phyloP scores from a whole-genome alignment of 2,329 filamentous ascomycete species.

The Alternaria atra region DNA sequence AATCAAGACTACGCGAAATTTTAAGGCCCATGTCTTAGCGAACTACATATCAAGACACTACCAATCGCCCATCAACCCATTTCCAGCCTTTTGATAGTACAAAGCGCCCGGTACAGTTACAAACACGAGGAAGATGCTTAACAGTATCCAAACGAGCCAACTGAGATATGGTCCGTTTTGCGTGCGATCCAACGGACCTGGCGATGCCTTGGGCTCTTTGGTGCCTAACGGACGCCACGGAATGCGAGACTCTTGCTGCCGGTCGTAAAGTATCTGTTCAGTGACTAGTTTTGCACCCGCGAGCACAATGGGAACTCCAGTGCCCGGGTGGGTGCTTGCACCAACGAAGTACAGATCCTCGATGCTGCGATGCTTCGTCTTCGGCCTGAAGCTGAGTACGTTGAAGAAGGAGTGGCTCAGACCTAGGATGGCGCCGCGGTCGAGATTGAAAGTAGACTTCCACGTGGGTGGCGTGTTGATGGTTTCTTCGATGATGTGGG shows the following conservation, averaged over 20 bases:
- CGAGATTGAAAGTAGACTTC: conserved; percentile 75
- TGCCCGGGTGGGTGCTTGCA: conserved; percentile 78
- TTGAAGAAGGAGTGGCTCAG: conserved; percentile 79
- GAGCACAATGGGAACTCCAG: conserved; percentile 76
- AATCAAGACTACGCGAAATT: background rate
- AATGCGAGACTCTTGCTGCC: conserved; percentile 32
- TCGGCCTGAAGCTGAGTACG: conserved; percentile 71
- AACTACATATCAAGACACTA: background rate
- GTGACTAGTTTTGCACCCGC: conserved; percentile 72
- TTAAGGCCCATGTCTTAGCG: background rate
- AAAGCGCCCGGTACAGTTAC: background rate
- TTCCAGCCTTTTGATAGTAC: background rate
- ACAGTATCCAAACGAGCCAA: conserved; percentile 29
- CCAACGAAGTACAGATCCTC: conserved; percentile 73
- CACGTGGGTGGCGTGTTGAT: conserved; percentile 73
- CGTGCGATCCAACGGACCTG: conserved; percentile 27
- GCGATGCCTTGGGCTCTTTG: conserved; percentile 1
- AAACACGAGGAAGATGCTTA: conserved; percentile 17
- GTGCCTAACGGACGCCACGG: conserved; percentile 49
- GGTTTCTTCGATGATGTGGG: conserved; percentile 66
- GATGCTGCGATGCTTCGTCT: conserved; percentile 63
- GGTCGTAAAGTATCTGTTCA: conserved; percentile 60
- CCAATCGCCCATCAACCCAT: conserved; percentile 8
- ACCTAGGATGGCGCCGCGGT: conserved; percentile 77
- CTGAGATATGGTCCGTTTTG: conserved; percentile 21